A percentile compares a stretch with the other conserved stretches of the same genome.
Evolutionary conservation across 805 yeast species (phyloP).

Genomic region (Candida awuae): DNA sequence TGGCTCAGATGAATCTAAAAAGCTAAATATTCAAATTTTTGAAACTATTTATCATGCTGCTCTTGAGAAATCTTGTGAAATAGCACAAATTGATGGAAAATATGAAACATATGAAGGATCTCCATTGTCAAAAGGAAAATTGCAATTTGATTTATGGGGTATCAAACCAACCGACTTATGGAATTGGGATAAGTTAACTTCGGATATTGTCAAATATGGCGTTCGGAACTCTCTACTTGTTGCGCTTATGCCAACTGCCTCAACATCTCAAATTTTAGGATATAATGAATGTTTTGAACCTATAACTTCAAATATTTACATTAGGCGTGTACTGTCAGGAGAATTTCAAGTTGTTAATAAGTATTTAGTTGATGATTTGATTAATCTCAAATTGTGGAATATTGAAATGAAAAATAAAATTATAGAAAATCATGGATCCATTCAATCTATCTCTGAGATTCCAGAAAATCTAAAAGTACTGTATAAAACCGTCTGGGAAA

Average conservation of each 20-base stretch:
- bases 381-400: constrained; percentile 77
- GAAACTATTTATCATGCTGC: constrained; percentile 96
- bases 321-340: constrained; percentile 86
- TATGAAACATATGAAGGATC: constrained; percentile 75
- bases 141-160: constrained; percentile 87
- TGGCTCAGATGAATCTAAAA: constrained; percentile 72
- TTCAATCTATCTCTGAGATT: constrained; percentile 64
- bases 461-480: constrained; percentile 68
- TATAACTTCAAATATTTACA: constrained; percentile 83
- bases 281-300: constrained; percentile 96
- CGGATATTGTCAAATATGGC: constrained; percentile 53
- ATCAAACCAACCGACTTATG: constrained; percentile 70
- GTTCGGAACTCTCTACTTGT: constrained; percentile 79
- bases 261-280: constrained; percentile 92
- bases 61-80: constrained; percentile 75
- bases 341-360: constrained; percentile 91
- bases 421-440: constrained; percentile 73
- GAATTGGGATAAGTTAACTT: constrained; percentile 77
- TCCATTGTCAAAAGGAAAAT: constrained; percentile 77
- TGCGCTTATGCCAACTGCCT: constrained; percentile 98
- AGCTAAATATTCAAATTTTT: constrained; percentile 74
- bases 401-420: constrained; percentile 70
- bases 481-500: constrained; percentile 97
- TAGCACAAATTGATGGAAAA: constrained; percentile 61
- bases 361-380: constrained; percentile 73